Conservation (phyloP, 78 protist species). For the Mantamonas sphyraenae region DNA sequence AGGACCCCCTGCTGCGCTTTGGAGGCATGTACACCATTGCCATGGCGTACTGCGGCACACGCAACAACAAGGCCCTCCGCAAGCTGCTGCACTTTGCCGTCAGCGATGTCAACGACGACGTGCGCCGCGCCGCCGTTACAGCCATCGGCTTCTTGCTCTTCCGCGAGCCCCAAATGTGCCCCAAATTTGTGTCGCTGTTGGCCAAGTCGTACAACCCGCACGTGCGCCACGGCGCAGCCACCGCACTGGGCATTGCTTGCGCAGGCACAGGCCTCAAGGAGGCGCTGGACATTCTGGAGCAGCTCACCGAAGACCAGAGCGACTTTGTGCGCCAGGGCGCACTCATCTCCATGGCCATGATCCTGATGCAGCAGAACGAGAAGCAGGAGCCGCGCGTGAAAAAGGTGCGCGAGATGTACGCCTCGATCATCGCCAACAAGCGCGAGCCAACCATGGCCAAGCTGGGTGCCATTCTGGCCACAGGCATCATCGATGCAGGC, state of each 20-base stretch:
- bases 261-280: slow-evolving; percentile 89
- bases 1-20: slow-evolving; percentile 69
- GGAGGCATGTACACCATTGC: slow-evolving; percentile 89
- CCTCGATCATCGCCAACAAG: slow-evolving; percentile 52
- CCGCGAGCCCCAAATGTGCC: slow-evolving; percentile 75
- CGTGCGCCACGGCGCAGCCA: slow-evolving; percentile 94
- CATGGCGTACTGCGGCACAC: slow-evolving; percentile 92
- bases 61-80: slow-evolving; percentile 75
- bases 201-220: slow-evolving; percentile 94
- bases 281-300: slow-evolving; percentile 70
- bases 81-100: slow-evolving; percentile 93
- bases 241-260: slow-evolving; percentile 95
- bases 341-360: slow-evolving; percentile 84
- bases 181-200: slow-evolving; percentile 69
- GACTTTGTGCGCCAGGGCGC: slow-evolving; percentile 96
- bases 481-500: slow-evolving; percentile 88
- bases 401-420: slow-evolving; percentile 33
- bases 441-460: slow-evolving; percentile 82
- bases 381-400: slow-evolving; percentile 26
- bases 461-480: slow-evolving; percentile 95
- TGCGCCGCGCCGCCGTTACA: slow-evolving; percentile 95
- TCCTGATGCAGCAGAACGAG: slow-evolving; percentile 77
- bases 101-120: slow-evolving; percentile 93
- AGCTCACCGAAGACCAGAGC: slow-evolving; percentile 67
- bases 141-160: slow-evolving; percentile 87